Conservation (phyloP, 495 filamentous ascomycete genomes). For the Tirmania nivea region DNA sequence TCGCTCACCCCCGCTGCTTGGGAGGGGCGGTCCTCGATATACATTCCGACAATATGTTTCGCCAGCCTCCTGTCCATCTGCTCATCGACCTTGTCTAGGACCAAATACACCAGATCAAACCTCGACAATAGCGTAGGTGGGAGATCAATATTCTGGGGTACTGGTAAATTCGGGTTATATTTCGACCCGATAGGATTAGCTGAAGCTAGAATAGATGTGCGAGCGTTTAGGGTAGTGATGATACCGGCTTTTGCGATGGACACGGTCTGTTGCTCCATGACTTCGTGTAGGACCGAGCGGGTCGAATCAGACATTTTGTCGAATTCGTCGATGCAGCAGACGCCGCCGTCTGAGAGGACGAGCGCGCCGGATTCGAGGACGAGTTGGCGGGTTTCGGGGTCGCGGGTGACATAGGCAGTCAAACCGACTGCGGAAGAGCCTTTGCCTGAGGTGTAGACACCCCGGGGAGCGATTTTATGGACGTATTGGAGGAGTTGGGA, state of each 20-base stretch:
- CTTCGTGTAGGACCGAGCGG: slow-evolving; percentile 89
- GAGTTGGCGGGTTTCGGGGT: slow-evolving; percentile 81
- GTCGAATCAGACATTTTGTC: slow-evolving; percentile 98
- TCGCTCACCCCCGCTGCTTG: slow-evolving; percentile 36
- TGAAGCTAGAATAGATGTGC: slow-evolving; percentile 82
- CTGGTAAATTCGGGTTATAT: slow-evolving; percentile 86
- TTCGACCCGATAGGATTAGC: slow-evolving; percentile 97
- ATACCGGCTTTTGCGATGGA: slow-evolving; percentile 98
- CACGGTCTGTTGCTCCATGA: slow-evolving; percentile 99
- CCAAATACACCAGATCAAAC: slow-evolving; percentile 92
- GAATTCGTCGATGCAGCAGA: slow-evolving; percentile 98
- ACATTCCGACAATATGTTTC: slow-evolving; percentile 88
- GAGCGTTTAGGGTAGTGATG: slow-evolving; percentile 90
- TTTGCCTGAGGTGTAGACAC: slow-evolving; percentile 95
- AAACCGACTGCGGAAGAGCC: slow-evolving; percentile 93
- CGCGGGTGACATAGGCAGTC: slow-evolving; percentile 92
- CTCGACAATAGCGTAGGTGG: slow-evolving; percentile 84
- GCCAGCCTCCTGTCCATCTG: slow-evolving; percentile 68
- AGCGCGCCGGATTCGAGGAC: slow-evolving; percentile 93
- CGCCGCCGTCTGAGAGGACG: slow-evolving; percentile 84
- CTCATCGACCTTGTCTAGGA: slow-evolving; percentile 84
- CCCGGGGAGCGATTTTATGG: slow-evolving; percentile 90
- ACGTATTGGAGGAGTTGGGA: slow-evolving; percentile 96
- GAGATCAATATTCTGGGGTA: slow-evolving; percentile 94
- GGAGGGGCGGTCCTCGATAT: slow-evolving; percentile 78